Evolutionary conservation across 257 asterid genomes (phyloP), one percentile per base, ranked within the genome.

Genomic region (Ehretia macrophylla): DNA sequence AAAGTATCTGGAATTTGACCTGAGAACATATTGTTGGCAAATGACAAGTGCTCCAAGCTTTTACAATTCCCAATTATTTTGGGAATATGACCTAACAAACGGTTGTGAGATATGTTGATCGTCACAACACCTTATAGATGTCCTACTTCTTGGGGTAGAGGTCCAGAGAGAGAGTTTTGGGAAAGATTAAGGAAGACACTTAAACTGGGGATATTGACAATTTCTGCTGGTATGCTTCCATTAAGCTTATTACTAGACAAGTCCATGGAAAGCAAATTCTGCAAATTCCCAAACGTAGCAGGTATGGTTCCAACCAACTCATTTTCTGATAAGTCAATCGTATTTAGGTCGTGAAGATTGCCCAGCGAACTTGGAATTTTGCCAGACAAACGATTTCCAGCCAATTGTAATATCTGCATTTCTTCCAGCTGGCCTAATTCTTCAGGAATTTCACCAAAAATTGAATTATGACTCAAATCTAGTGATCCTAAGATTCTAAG

Each of bases 311-410:
- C 95, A 11, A 53, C 22, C 20, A 85, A 58, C 62, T 66, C 62
- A 55, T 85, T 85, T 68, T 18, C 68, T 5, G 95, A 83, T 6
- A 85, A 56, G 61, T 83, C 95, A 18, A 83, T 69, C 66, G 37
- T 69, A 27, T 64, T 79, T 38, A 83, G 38, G 39, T 20, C 57
- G 22, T 14, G 42, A 42, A 83, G 84, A 74, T 81, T 75, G 62
- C 86, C 83, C 40, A 85, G 62, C 13, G 80, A 72, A 60, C n/a
- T 42, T 1, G 90, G 95, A 35, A 83, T 59, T 35, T 22, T 50
- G 9, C 90, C 88, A 0, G 81, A 72, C 32, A 85, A 39, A 62
- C 22, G 68, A 49, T 73, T 80, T 58, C 72, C 53, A 17, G 80
- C 69, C 32, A 85, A 69, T 54, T 35, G 62, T 54, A 83, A 37